Percentiles rank a stretch among this genome's conserved stretches.
These are phyloP conservation scores for Phaeotremella fagi DNA, from an alignment of 768 basidiomycete species.

Conservation along the genomic window DNA sequence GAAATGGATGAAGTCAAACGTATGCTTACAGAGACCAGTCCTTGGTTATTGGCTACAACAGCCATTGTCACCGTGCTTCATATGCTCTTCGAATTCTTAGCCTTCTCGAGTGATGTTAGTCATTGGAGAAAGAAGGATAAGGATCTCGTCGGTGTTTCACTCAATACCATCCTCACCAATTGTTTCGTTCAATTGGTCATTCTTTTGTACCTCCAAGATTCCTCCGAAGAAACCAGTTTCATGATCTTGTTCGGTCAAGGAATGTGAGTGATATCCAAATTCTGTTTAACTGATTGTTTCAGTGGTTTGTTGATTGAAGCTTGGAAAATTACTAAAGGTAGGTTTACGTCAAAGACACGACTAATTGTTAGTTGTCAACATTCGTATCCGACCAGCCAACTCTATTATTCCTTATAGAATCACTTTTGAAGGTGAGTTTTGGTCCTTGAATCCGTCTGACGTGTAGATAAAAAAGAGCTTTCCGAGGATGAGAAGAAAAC, in stretches of 20 bases:
- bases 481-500: slow-evolving; percentile 96
- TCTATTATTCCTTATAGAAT: slow-evolving; percentile 72
- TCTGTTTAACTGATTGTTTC: no score
- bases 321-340: slow-evolving; percentile 67
- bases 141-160: slow-evolving; percentile 89
- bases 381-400: slow-evolving; percentile 63
- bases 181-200: slow-evolving; percentile 78
- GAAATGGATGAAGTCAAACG: slow-evolving; percentile 95
- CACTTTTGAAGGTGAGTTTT: slow-evolving; percentile 66
- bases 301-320: slow-evolving; percentile 59
- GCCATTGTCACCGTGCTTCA: slow-evolving; percentile 81
- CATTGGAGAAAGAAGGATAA: slow-evolving; percentile 89
- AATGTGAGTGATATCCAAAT: slow-evolving; percentile 38
- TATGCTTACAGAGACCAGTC: slow-evolving; percentile 65
- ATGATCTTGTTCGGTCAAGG: slow-evolving; percentile 73
- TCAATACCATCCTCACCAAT: slow-evolving; percentile 82
- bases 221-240: slow-evolving; percentile 91
- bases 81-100: slow-evolving; percentile 86
- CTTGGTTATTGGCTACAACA: slow-evolving; percentile 80
- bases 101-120: slow-evolving; percentile 89
- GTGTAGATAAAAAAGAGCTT: slow-evolving; percentile 84
- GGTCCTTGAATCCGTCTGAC: slow-evolving; percentile 9
- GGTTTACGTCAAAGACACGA: slow-evolving; percentile 12
- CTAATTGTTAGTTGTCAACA: slow-evolving; percentile 81
- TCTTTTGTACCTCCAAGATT: slow-evolving; percentile 88